Evolutionary conservation across 1,139 yeast genomes (phyloP).

Genomic region (Scheffersomyces quercinus): DNA sequence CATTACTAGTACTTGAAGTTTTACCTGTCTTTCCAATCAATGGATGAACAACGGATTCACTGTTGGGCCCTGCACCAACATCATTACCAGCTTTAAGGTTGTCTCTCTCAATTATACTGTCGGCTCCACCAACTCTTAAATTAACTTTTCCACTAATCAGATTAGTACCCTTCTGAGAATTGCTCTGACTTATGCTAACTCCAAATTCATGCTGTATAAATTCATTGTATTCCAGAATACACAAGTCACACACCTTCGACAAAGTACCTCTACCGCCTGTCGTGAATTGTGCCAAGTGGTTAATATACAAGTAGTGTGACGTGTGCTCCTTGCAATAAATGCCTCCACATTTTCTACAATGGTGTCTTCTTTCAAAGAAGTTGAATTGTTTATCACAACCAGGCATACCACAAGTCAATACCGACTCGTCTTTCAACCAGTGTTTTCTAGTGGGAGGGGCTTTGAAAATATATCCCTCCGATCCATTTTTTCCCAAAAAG

Average conservation of each 20-base stretch:
- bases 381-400: constrained; percentile 64
- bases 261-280: constrained; percentile 75
- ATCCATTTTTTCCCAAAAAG: not conserved
- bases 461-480: constrained; percentile 19
- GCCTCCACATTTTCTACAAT: constrained; percentile 93
- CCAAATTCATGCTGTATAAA: constrained; percentile 47
- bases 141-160: constrained; percentile 5
- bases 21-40: not conserved
- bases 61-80: not conserved
- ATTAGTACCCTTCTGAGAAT: constrained; percentile 4
- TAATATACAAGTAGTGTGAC: constrained; percentile 58
- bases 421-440: constrained; percentile 75
- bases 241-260: constrained; percentile 75
- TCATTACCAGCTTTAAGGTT: too few relatives aligned
- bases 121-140: not conserved
- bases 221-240: constrained; percentile 69
- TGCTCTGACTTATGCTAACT: constrained; percentile 11
- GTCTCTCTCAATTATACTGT: not conserved
- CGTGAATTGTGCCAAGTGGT: constrained; percentile 69
- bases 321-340: constrained; percentile 77
- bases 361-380: constrained; percentile 85
- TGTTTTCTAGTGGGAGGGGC: constrained; percentile 65
- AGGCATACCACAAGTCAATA: constrained; percentile 59
- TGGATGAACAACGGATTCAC: not conserved
- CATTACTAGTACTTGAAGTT: not conserved